These are phyloP conservation scores for Saturnispora halmiae DNA, from an alignment of 805 yeast genomes.

Conservation along the genomic window DNA sequence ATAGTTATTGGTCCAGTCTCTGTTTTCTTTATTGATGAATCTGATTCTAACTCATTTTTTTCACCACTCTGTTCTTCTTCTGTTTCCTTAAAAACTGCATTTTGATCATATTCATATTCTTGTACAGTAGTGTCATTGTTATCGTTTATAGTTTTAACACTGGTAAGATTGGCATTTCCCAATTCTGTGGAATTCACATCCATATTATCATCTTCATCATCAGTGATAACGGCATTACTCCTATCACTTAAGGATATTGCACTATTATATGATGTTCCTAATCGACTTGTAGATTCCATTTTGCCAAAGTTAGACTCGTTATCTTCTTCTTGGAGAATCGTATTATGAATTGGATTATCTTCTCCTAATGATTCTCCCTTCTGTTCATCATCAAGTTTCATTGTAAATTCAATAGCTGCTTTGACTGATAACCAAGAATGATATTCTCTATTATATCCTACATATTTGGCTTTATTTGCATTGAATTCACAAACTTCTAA, in stretches of 20 bases:
- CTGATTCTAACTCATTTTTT: not conserved
- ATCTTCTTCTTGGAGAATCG: constrained; percentile 8
- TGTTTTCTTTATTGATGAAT: not conserved
- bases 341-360: constrained; percentile 8
- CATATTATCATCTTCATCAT: constrained; percentile 20
- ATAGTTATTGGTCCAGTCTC: constrained; percentile 18
- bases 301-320: constrained; percentile 11
- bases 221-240: constrained; percentile 2
- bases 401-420: constrained; percentile 35
- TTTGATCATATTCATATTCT: too few relatives aligned
- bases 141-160: too few relatives aligned
- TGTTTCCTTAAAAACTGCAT: too few relatives aligned
- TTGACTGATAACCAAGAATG: constrained; percentile 57
- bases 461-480: constrained; percentile 46
- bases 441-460: constrained; percentile 42
- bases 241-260: constrained; percentile 14
- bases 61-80: too few relatives aligned
- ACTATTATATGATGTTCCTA: constrained; percentile 19
- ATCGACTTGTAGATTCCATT: constrained; percentile 10
- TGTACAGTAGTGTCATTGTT: too few relatives aligned
- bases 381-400: constrained; percentile 8
- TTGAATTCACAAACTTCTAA: constrained; percentile 50
- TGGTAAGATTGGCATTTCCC: too few relatives aligned
- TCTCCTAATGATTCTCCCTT: constrained; percentile 15
- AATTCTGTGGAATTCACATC: too few relatives aligned